Conservation (phyloP, 257 asterid species). For the Nicotiana undulata region DNA sequence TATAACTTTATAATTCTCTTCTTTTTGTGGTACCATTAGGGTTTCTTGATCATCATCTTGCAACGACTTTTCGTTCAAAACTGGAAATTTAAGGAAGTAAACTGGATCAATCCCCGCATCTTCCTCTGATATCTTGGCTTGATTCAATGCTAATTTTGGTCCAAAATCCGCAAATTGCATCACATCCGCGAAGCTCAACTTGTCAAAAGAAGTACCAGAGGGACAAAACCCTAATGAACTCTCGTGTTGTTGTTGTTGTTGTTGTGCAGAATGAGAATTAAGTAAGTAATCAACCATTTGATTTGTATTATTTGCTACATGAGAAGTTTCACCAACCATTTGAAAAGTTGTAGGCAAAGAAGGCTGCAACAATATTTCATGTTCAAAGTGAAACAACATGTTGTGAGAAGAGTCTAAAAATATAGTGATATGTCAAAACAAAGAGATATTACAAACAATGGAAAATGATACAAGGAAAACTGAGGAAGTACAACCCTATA, state of each 20-base stretch:
- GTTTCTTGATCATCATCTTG: slow-evolving; percentile 59
- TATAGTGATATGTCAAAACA: slow-evolving; percentile 7
- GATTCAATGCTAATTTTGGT: slow-evolving; percentile 52
- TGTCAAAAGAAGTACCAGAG: slow-evolving; percentile 49
- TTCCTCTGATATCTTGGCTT: slow-evolving; percentile 29
- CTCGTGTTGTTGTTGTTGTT: slow-evolving; percentile 9
- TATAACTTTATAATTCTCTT: slow-evolving; percentile 1
- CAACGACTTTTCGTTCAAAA: slow-evolving; percentile 42
- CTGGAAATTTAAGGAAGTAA: slow-evolving; percentile 81
- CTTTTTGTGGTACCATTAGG: slow-evolving; percentile 28
- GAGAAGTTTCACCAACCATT: slow-evolving; percentile 30
- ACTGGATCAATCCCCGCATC: slow-evolving; percentile 59
- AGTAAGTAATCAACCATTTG: slow-evolving; percentile 58
- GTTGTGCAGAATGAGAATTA: slow-evolving; percentile 17
- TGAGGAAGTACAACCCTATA: neutral
- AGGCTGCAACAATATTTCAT: slow-evolving; percentile 36
- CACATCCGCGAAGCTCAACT: slow-evolving; percentile 77
- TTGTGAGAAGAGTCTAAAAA: slow-evolving; percentile 7
- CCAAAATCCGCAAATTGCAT: slow-evolving; percentile 93
- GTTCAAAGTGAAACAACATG: slow-evolving; percentile 28
- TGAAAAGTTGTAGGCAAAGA: slow-evolving; percentile 25
- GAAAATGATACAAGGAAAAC: slow-evolving; percentile 1
- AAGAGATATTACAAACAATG: neutral
- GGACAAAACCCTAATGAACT: slow-evolving; percentile 22
- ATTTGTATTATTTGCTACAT: slow-evolving; percentile 16